Base-by-base conservation (phyloP, 768 basidiomycete species). In the Lactifluus hygrophoroides region DNA sequence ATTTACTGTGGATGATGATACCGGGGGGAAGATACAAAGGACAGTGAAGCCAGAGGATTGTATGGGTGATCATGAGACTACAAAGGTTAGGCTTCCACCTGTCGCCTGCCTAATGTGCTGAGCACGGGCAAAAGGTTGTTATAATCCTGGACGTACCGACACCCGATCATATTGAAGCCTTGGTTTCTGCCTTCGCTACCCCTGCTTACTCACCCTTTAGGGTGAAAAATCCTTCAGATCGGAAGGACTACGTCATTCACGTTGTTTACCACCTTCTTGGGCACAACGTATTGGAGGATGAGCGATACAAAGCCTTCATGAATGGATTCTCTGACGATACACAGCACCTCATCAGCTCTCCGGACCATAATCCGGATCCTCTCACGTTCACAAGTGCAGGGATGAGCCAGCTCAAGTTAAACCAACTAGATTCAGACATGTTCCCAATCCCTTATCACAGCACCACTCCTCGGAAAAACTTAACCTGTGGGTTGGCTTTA, bases 301-400 rank as follows among this genome's bases (percentile, higher is more conserved):
- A 75, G 37, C 72, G 78, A 51, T 95, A 94, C 69, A 76, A 78
- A 60, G 67, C 72, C 1, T 92, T 95, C 74, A 85, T 94, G 83
- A 69, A 74, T 28, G 74, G 75, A 0, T 92, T 94, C 65, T 78
- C 80, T 3, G 65, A 77, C 4, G 71, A 77, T 28, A 78, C 78
- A 3, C 66, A 95, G 90, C 92, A 96, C 64, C 62, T 90, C 3
- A 73, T 96, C 21, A 78, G 90, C 7, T 85, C 89, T 7, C 76
- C 79, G 28, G 77, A 81, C 59, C 74, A 85, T 57, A 73, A 74
- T 40, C 69, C 81, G 1, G 81, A 94, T 67, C 81, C 79, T 1
- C 75, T 91, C 19, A 84, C 84, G 11, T 94, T 90, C 67, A 86
- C 83, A 2, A 84, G 83, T 32, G 80, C 84, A 3, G 85, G 85